Conservation (phyloP, 1,139 yeast genomes). For the Yamadazyma atmosphaerica region DNA sequence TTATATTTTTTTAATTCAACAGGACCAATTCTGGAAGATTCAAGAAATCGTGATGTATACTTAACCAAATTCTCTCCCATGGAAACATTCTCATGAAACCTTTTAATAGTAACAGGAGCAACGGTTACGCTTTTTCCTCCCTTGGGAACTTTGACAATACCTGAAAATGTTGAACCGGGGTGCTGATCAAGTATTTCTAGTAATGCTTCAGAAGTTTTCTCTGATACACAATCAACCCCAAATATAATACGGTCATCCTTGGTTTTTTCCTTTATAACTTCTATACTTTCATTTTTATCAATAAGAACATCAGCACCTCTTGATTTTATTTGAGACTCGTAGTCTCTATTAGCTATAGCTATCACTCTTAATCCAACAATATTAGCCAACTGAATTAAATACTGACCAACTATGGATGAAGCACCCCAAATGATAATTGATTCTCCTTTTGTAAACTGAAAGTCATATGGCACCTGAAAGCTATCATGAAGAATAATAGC, state of each 20-base stretch:
- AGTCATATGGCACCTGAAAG: slow-evolving; percentile 18
- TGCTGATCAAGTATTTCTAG: slow-evolving; percentile 23
- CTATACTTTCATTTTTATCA: slow-evolving; percentile 30
- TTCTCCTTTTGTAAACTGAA: slow-evolving; percentile 12
- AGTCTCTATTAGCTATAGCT: slow-evolving; percentile 36
- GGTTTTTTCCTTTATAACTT: slow-evolving; percentile 20
- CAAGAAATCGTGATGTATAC: slow-evolving; percentile 30
- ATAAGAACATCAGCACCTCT: slow-evolving; percentile 43
- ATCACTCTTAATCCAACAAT: slow-evolving; percentile 40
- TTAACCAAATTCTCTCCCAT: slow-evolving; percentile 37
- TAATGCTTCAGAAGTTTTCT: slow-evolving; percentile 35
- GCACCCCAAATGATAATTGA: slow-evolving; percentile 49
- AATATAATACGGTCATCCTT: slow-evolving; percentile 22
- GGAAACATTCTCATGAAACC: slow-evolving; percentile 42
- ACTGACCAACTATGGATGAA: slow-evolving; percentile 46
- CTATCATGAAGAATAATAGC: slow-evolving; percentile 37
- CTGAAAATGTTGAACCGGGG: slow-evolving; percentile 25
- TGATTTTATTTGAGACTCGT: slow-evolving; percentile 28
- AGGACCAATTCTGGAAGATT: slow-evolving; percentile 25
- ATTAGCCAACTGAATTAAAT: slow-evolving; percentile 42
- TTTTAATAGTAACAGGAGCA: slow-evolving; percentile 36
- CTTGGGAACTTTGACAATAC: slow-evolving; percentile 40
- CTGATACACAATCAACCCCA: slow-evolving; percentile 49
- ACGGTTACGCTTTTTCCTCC: slow-evolving; percentile 23
- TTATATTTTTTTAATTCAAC: slow-evolving; percentile 33